Conservation (phyloP, 352 stramenopile species). For the Globisporangium orthogonon region DNA sequence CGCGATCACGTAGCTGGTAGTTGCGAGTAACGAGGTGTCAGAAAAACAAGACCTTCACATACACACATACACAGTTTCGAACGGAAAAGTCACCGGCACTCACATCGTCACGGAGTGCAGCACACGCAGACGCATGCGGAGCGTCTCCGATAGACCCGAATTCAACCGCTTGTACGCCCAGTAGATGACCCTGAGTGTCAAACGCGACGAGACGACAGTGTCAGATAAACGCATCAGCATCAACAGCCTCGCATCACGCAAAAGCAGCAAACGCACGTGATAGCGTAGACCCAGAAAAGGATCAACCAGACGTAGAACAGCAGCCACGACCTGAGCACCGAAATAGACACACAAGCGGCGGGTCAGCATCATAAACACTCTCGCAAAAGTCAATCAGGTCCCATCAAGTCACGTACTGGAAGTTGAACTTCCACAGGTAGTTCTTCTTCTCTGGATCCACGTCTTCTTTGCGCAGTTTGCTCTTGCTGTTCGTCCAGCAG, state of each 20-base stretch:
- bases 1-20: constrained; percentile 76
- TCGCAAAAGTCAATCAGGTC: background rate
- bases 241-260: background rate
- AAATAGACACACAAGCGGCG: background rate
- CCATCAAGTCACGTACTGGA: constrained; percentile 44
- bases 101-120: constrained; percentile 86
- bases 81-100: constrained; percentile 10
- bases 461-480: constrained; percentile 29
- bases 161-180: constrained; percentile 77
- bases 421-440: constrained; percentile 82
- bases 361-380: background rate
- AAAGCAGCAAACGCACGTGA: constrained; percentile 35
- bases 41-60: background rate
- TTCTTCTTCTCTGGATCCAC: constrained; percentile 28
- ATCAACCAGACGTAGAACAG: constrained; percentile 88
- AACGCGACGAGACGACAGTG: background rate
- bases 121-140: constrained; percentile 81
- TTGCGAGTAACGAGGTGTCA: background rate
- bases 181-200: constrained; percentile 56
- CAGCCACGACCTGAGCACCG: constrained; percentile 51
- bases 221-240: constrained; percentile 4
- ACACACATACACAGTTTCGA: too few species aligned
- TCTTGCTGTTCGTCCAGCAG: constrained; percentile 76
- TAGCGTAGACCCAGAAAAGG: constrained; percentile 80
- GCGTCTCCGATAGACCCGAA: constrained; percentile 75